Evolutionary conservation across 768 basidiomycete species (phyloP), one percentile per base, ranked within the genome.

Genomic region (Suillus plorans): DNA sequence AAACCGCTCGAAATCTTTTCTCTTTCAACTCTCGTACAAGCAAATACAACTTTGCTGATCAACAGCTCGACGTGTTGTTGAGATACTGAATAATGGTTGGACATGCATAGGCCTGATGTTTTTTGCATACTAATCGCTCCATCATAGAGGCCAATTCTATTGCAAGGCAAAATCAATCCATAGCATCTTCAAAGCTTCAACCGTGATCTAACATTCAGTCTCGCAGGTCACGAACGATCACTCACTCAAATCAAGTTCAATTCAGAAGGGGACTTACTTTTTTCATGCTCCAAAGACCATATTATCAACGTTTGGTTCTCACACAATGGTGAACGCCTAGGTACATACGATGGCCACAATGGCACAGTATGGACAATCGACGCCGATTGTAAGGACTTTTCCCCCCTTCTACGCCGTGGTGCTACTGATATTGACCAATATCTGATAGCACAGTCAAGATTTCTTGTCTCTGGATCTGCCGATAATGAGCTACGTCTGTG

Each of bases 171-270:
- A 69, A 50, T 10, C 45, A 58, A n/a, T 37, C 47, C 63, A 20
- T 57, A 64, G 64, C 37, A 39, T 52, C 53, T n/a, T 37, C 36
- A 37, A 37, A 37, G 36, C 36, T 37, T 22, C 16, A 63, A 45
- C 45, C 62, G 52, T 16, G 55, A 12, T 10, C 59, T 67, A 42
- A 68, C 70, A 53, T 71, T 66, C 60, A 61, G 64, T 66, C 69
- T 70, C 45, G 36, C 71, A 94, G 96, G 97, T 70, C 96, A 99
- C 80, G 95, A 98, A 82, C 94, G 97, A 73, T 92, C 97, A 60
- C 82, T 99, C 72, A 98, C 96, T 9, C 95, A 98, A 80, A 92
- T 98, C 85, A 95, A 94, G 81, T 99, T 94, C 85, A 99, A 98
- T 80, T 78, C 83, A 61, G 97, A 99, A 74, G 97, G 97, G 68